Evolutionary conservation across 164 flowering plant genomes (phyloP).

Genomic region (Macadamia integrifolia): DNA sequence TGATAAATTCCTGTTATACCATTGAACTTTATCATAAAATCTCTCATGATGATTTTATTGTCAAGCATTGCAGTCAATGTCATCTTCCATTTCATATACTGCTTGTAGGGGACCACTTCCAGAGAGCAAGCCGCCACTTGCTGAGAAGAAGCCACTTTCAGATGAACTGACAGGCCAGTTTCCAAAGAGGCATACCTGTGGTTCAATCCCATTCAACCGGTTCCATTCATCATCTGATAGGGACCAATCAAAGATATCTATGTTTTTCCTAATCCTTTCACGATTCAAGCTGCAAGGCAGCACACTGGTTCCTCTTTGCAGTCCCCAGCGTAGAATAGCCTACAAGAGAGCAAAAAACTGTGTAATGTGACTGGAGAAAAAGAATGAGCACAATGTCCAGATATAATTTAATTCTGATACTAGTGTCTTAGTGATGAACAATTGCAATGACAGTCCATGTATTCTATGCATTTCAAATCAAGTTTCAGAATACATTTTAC

Average conservation of each 20-base stretch:
- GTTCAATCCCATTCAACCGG: constrained; percentile 51
- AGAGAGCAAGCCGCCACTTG: constrained; percentile 32
- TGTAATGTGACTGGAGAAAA: neutral
- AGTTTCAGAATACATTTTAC: too few relatives aligned
- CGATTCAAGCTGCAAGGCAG: constrained; percentile 63
- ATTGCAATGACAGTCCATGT: too few relatives aligned
- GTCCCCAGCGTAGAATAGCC: constrained; percentile 67
- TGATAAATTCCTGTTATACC: neutral
- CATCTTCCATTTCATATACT: constrained; percentile 61
- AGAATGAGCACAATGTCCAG: too few relatives aligned
- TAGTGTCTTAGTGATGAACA: too few relatives aligned
- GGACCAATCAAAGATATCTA: constrained; percentile 59
- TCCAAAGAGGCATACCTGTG: constrained; percentile 61
- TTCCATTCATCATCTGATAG: constrained; percentile 53
- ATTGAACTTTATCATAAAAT: neutral
- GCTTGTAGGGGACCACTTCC: constrained; percentile 61
- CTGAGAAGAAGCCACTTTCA: constrained; percentile 32
- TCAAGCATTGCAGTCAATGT: constrained; percentile 42
- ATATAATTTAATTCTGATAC: too few relatives aligned
- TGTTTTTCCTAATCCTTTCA: constrained; percentile 48
- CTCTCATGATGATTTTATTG: neutral
- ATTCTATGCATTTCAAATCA: too few relatives aligned
- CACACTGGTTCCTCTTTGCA: constrained; percentile 68
- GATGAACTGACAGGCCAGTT: constrained; percentile 30
- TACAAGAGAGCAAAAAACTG: constrained; percentile 12